Evolutionary conservation across 495 filamentous ascomycete genomes (phyloP).

Genomic region (Neurospora tetraspora): DNA sequence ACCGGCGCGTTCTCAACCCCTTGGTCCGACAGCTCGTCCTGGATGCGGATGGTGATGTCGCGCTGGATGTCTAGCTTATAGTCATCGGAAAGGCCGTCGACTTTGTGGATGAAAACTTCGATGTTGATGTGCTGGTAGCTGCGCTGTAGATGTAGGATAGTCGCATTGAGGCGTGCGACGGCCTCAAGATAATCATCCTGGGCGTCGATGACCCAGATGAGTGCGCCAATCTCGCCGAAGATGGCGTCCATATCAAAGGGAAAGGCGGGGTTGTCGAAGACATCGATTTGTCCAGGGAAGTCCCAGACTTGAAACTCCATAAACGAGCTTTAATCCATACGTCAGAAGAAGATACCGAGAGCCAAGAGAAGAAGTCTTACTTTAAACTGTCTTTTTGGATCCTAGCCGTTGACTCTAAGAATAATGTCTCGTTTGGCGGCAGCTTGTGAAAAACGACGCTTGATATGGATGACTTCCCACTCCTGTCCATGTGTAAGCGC

Average conservation of each 20-base stretch:
- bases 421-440: conserved; percentile 87
- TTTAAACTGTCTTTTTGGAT: conserved; percentile 90
- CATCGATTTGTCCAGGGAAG: conserved; percentile 87
- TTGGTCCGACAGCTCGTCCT: conserved; percentile 86
- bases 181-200: conserved; percentile 94
- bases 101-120: conserved; percentile 97
- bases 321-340: conserved; percentile 56
- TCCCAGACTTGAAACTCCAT: conserved; percentile 99
- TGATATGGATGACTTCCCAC: conserved; percentile 94
- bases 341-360: conserved; percentile 8
- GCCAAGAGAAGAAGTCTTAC: conserved; percentile 32
- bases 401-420: conserved; percentile 82
- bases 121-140: conserved; percentile 87
- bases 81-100: conserved; percentile 89
- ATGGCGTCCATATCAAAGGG: conserved; percentile 76
- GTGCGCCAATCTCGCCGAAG: conserved; percentile 82
- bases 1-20: conserved; percentile 88
- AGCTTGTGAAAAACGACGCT: conserved; percentile 98
- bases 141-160: conserved; percentile 77
- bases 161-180: conserved; percentile 72
- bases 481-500: conserved; percentile 45
- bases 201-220: conserved; percentile 98
- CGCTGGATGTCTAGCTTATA: conserved; percentile 88
- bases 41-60: conserved; percentile 91
- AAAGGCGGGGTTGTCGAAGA: conserved; percentile 58